Evolutionary conservation across 768 basidiomycete genomes (phyloP).

Genomic region (Grammothele lineata): DNA sequence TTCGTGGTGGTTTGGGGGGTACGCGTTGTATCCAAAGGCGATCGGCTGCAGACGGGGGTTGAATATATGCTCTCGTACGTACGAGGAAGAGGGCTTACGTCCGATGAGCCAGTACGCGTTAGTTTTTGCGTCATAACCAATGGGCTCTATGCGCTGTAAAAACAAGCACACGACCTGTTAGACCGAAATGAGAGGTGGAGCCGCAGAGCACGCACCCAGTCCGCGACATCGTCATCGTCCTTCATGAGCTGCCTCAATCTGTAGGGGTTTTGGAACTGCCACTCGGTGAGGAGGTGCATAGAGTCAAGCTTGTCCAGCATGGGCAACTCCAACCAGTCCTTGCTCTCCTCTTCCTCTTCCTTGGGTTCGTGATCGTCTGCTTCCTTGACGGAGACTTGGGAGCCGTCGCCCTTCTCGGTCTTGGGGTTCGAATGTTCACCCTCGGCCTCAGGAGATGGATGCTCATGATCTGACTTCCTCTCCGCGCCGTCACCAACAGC

Average conservation of each 20-base stretch:
- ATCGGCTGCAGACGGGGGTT: slow-evolving; percentile 44
- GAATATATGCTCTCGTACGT: background rate
- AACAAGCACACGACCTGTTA: slow-evolving; percentile 1
- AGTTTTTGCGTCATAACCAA: slow-evolving; percentile 74
- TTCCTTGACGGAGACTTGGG: slow-evolving; percentile 4
- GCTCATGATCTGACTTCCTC: background rate
- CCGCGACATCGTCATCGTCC: slow-evolving; percentile 69
- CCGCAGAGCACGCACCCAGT: slow-evolving; percentile 55
- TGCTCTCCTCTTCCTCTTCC: slow-evolving; percentile 34
- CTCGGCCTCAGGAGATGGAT: background rate
- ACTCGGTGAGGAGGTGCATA: slow-evolving; percentile 69
- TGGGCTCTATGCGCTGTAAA: slow-evolving; percentile 72
- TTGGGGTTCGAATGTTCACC: slow-evolving; percentile 1
- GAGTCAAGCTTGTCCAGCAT: slow-evolving; percentile 73
- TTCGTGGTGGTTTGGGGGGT: slow-evolving; percentile 42
- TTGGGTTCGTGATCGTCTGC: slow-evolving; percentile 1
- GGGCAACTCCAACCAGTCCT: slow-evolving; percentile 68
- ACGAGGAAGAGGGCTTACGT: slow-evolving; percentile 37
- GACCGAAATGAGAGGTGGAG: background rate
- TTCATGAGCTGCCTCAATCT: slow-evolving; percentile 71
- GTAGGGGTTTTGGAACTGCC: slow-evolving; percentile 81
- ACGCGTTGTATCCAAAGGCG: slow-evolving; percentile 85
- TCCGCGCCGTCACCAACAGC: background rate
- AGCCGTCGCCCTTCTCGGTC: slow-evolving; percentile 1
- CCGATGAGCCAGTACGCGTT: slow-evolving; percentile 89